These are phyloP conservation scores for Macadamia integrifolia DNA, from an alignment of 164 flowering plant species.

Conservation along the genomic window DNA sequence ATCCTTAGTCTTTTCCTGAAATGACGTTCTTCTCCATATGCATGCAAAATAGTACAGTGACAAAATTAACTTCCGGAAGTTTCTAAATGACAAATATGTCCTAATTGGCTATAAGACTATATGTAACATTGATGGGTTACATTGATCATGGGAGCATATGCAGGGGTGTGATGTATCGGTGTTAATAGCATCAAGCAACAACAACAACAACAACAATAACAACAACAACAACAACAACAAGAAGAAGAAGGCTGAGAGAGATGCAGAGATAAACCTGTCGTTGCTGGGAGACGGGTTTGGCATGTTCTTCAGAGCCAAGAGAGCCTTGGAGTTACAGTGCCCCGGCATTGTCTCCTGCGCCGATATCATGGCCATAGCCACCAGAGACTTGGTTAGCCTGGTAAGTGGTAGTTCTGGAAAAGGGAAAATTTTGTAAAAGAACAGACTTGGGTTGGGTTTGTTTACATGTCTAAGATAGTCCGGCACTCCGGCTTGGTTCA, in stretches of 20 bases:
- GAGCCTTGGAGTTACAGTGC: constrained; percentile 67
- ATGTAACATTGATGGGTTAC: too few relatives aligned
- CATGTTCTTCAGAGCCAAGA: constrained; percentile 56
- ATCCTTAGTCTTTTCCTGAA: background rate
- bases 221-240: constrained; percentile 20
- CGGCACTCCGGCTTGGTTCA: too few relatives aligned
- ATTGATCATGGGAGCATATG: background rate
- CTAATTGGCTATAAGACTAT: too few relatives aligned
- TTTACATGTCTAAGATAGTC: too few relatives aligned
- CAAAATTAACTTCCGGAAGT: too few relatives aligned
- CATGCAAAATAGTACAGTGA: background rate
- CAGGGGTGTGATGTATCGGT: constrained; percentile 70
- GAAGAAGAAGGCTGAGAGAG: constrained; percentile 77
- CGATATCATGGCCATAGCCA: constrained; percentile 68
- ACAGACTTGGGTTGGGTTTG: too few relatives aligned
- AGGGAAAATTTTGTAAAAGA: too few relatives aligned
- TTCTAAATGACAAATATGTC: too few relatives aligned
- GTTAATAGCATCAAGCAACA: constrained; percentile 48
- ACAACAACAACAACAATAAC: constrained; percentile 18
- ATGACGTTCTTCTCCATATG: background rate
- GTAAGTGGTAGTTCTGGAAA: background rate
- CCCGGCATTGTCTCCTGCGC: constrained; percentile 77
- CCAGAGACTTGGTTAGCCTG: constrained; percentile 57
- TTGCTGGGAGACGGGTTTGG: constrained; percentile 89
- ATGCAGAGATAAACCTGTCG: constrained; percentile 63